Evolutionary conservation across 345 rosid genomes (phyloP).

Genomic region (Turnera subulata): DNA sequence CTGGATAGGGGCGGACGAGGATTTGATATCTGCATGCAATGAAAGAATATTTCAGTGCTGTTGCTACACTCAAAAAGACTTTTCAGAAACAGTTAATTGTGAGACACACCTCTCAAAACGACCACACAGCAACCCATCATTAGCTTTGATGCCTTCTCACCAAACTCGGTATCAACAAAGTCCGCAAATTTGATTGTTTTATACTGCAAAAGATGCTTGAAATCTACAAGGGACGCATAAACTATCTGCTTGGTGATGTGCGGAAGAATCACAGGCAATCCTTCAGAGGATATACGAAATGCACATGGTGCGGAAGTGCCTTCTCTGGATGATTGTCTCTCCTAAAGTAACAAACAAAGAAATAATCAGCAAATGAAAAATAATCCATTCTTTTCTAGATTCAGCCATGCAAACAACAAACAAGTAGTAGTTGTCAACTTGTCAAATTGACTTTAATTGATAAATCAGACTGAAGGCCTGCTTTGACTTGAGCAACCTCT

Average conservation of each 20-base stretch:
- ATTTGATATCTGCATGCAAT: conserved; percentile 35
- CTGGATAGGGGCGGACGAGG: conserved; percentile 27
- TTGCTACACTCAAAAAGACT: not conserved
- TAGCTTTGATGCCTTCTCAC: conserved; percentile 66
- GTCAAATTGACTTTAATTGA: no score
- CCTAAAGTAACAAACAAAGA: conserved; percentile 30
- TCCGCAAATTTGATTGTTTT: conserved; percentile 71
- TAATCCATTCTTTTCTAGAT: no score
- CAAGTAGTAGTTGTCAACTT: no score
- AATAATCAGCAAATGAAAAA: not conserved
- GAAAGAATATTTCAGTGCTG: not conserved
- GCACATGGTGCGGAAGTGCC: conserved; percentile 66
- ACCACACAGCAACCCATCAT: conserved; percentile 81
- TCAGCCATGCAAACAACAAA: no score
- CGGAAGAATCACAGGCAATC: conserved; percentile 84
- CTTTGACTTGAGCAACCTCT: no score
- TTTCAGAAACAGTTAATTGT: conserved; percentile 3
- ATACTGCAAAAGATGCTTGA: conserved; percentile 76
- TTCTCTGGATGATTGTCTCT: conserved; percentile 84
- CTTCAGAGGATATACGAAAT: conserved; percentile 93
- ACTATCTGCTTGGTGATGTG: conserved; percentile 80
- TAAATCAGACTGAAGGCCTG: no score
- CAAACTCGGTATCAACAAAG: conserved; percentile 58
- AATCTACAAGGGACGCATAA: conserved; percentile 53
- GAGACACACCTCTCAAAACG: conserved; percentile 53